Base-by-base conservation (phyloP, 345 rosid species). In the Melastoma malabathricum region DNA sequence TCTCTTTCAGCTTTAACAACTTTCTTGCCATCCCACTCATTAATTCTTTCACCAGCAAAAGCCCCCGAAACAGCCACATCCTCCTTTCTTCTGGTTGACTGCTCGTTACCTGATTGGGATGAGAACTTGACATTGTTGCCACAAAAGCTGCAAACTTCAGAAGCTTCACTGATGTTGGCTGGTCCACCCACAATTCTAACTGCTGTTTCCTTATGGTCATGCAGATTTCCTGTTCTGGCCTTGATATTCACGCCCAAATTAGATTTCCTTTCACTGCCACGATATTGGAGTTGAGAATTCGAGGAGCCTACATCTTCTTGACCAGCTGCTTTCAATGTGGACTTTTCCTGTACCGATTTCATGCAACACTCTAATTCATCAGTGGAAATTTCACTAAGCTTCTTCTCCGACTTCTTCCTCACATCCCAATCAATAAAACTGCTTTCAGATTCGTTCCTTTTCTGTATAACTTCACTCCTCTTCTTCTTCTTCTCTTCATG, bases 331-430 rank as follows among this genome's bases (percentile, higher is more conserved):
- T 75, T 76, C 16, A 34, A 49, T 34, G 20, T 58, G 18, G 55
- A 64, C 53, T 57, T 60, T 39, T 59, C 59, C 48, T 64, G 59
- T 13, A 77, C 72, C 22, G 59, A 64, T 61, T 78, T 77, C 49
- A 68, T 71, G 46, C 58, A 67, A 50, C 70, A 78, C 57, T 64
- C 63, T 41, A 45, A 27, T 68, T 69, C 80, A 62, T 68, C 77
- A 52, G 48, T 23, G 1, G 49, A 51, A 17, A 55, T 58, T 53
- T 74, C 81, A 67, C 59, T 58, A 54, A 80, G 76, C 59, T 71
- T 78, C 71, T 83, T 83, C 70, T 83, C 93, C 10, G 83, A 78
- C 46, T 67, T 80, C 68, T 80, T 80, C 59, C 80, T 75, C 77
- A 69, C 63, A 62, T 72, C 83, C 87, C 83, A 72, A 18, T 70